Evolutionary conservation across 2,329 filamentous ascomycete genomes (phyloP).

Genomic region (Claviceps fusiformis): DNA sequence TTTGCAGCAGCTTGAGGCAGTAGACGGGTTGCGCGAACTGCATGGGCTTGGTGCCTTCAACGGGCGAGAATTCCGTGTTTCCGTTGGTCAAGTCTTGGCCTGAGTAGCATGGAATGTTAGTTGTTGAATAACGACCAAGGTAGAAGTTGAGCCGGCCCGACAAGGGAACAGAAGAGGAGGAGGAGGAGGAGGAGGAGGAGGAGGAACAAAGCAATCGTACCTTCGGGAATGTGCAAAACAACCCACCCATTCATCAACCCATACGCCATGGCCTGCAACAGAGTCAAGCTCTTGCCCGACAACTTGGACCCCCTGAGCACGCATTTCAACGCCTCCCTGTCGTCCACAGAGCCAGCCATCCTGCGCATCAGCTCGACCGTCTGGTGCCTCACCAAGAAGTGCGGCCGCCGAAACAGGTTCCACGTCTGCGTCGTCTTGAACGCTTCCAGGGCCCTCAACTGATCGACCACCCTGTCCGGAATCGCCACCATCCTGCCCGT

Average conservation of each 20-base stretch:
- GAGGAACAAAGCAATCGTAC: constrained; percentile 43
- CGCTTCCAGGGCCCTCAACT: constrained; percentile 68
- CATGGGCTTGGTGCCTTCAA: constrained; percentile 42
- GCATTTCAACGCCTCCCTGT: constrained; percentile 43
- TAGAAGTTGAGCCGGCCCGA: background rate
- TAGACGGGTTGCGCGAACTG: constrained; percentile 71
- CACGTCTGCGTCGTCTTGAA: constrained; percentile 88
- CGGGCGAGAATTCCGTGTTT: constrained; percentile 64
- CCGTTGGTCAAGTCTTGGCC: constrained; percentile 72
- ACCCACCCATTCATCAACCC: constrained; percentile 76
- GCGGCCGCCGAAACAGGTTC: constrained; percentile 72
- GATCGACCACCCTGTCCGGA: constrained; percentile 58
- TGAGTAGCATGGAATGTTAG: background rate
- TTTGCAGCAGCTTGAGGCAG: constrained; percentile 58
- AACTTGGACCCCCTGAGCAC: constrained; percentile 61
- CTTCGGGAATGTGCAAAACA: constrained; percentile 79
- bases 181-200: background rate
- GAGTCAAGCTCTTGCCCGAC: constrained; percentile 74
- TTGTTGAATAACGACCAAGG: too few relatives aligned
- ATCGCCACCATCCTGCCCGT: constrained; percentile 57
- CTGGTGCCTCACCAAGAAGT: constrained; percentile 64
- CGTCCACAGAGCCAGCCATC: constrained; percentile 40
- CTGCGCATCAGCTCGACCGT: constrained; percentile 56
- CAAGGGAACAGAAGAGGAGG: background rate
- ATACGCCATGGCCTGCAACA: constrained; percentile 73